These are phyloP conservation scores for Calycina marina DNA, from an alignment of 2,329 filamentous ascomycete species.

Conservation along the genomic window DNA sequence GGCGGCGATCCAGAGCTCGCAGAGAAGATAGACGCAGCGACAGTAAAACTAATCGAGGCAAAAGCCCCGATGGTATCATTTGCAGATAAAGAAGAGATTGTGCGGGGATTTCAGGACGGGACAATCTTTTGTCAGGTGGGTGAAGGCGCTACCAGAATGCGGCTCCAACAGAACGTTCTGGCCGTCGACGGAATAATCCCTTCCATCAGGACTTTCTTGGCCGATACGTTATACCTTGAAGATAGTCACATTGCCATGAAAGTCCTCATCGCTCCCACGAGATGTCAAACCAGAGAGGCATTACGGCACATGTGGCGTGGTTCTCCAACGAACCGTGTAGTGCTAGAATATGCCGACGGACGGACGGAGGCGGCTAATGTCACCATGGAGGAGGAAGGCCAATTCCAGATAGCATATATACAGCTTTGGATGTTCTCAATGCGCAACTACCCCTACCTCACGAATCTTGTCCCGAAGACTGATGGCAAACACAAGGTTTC, in stretches of 20 bases:
- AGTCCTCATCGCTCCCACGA: constrained; percentile 1
- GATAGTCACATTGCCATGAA: constrained; percentile 3
- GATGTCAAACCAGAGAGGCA: constrained; percentile 3
- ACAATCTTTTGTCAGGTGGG: constrained; percentile 2
- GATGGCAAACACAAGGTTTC: constrained; percentile 5
- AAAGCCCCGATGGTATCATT: constrained; percentile 4
- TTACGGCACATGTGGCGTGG: constrained; percentile 2
- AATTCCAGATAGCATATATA: constrained; percentile 5
- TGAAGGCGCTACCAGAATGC: constrained; percentile 1
- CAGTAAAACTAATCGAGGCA: constrained; percentile 4
- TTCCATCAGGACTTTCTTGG: constrained; percentile 6
- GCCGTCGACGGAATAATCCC: constrained; percentile 6
- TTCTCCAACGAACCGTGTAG: constrained; percentile 2
- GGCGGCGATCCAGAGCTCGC: constrained; percentile 3
- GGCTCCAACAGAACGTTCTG: constrained; percentile 6
- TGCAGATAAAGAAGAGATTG: constrained; percentile 4
- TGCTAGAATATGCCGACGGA: constrained; percentile 3
- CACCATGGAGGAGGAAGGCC: constrained; percentile 2
- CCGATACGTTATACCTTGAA: constrained; percentile 8
- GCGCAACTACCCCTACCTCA: constrained; percentile 2
- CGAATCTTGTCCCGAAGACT: constrained; percentile 3
- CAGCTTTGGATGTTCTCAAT: constrained; percentile 4
- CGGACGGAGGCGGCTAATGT: constrained; percentile 2
- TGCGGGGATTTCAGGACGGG: constrained; percentile 1
- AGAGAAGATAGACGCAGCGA: constrained; percentile 3